These are phyloP conservation scores for Isoetes taiwanensis DNA, from an alignment of 75 land plant species.

Conservation along the genomic window DNA sequence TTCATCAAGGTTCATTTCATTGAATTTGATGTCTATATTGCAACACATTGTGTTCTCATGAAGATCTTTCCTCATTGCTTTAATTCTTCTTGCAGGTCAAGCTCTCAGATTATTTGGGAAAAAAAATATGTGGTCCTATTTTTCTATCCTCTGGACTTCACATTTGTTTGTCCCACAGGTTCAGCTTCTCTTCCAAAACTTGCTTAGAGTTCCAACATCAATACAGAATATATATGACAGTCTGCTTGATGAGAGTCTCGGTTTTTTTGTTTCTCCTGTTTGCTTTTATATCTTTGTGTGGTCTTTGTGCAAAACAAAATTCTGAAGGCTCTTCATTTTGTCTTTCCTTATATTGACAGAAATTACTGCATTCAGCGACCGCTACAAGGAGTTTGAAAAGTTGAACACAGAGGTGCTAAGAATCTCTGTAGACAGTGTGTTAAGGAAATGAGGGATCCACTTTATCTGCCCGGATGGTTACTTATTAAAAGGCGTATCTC, in stretches of 20 bases:
- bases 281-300: background rate
- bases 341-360: conserved; percentile 37
- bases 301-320: background rate
- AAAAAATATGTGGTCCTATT: conserved; percentile 5
- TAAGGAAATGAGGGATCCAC: conserved; percentile 20
- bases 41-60: too few relatives aligned
- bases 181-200: background rate
- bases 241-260: too few relatives aligned
- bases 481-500: too few relatives aligned
- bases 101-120: conserved; percentile 9
- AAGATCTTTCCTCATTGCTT: background rate
- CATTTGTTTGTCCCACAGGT: conserved; percentile 15
- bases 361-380: conserved; percentile 97
- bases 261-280: conserved; percentile 1
- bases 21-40: too few relatives aligned
- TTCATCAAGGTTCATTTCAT: conserved; percentile 88
- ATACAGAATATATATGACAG: too few relatives aligned
- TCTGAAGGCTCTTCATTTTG: background rate
- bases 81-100: conserved; percentile 26
- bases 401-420: conserved; percentile 85
- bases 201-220: too few relatives aligned
- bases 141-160: conserved; percentile 14
- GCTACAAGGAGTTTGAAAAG: conserved; percentile 70
- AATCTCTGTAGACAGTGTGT: conserved; percentile 94
- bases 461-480: too few relatives aligned